Conservation (phyloP, 345 rosid species). For the Eucalyptus pauciflora region DNA sequence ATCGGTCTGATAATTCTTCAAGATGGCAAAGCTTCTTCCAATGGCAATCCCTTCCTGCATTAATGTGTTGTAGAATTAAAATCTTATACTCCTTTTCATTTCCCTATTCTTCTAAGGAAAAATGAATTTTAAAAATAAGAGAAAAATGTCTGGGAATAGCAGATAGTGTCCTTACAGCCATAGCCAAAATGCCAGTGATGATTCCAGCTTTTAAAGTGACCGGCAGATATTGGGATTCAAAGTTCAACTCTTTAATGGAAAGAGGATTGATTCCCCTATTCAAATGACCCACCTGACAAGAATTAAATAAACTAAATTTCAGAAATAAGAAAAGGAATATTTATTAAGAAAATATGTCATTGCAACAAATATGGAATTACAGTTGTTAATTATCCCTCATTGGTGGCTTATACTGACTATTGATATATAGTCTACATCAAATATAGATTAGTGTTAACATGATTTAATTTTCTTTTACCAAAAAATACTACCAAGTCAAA, state of each 20-base stretch:
- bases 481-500: background rate
- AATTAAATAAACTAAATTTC: background rate
- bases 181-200: constrained; percentile 53
- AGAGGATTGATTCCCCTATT: constrained; percentile 69
- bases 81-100: background rate
- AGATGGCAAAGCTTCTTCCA: constrained; percentile 74
- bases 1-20: constrained; percentile 70
- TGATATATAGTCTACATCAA: background rate
- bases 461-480: background rate
- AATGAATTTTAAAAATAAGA: background rate
- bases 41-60: constrained; percentile 89
- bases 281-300: constrained; percentile 61
- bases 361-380: background rate
- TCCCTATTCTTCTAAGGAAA: background rate
- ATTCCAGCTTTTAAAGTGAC: constrained; percentile 45
- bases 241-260: constrained; percentile 42
- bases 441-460: background rate
- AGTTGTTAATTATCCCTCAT: background rate
- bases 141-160: background rate
- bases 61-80: background rate
- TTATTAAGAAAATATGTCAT: background rate
- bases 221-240: constrained; percentile 44
- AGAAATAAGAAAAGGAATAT: background rate
- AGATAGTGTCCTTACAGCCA: constrained; percentile 40
- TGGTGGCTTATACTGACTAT: background rate